Evolutionary conservation across 768 basidiomycete species (phyloP), one percentile per base, ranked within the genome.

Genomic region (Hirschioporus abietinus): DNA sequence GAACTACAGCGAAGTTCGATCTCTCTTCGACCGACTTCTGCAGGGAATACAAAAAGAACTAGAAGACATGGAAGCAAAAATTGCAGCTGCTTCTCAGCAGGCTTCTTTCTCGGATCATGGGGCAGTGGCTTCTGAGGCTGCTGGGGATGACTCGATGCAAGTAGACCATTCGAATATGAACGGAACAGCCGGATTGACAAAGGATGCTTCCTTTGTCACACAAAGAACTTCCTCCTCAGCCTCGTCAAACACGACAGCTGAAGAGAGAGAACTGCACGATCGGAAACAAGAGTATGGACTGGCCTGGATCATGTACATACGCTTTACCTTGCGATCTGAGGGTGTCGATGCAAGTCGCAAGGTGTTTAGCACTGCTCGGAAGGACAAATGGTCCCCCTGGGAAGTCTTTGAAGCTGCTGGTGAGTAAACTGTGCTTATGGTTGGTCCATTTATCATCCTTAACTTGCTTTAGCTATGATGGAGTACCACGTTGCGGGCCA

Each of bases 391-490:
- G 85, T 85, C 85, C 1, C 83, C 92, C 18, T 99, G 97, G 97
- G 91, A 96, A 72, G 91, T 94, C 0, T 96, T 89, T 71, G 96
- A 99, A 75, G 91, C 95, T 58, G 89, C 93, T 65, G 95, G 95
- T 96, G 69, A 36, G 82, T 74, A 65, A 64, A 7, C 61, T 24
- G 61, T 58, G 64, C 70, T 65, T 26, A 63, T 42, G 7, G 59
- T 66, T 58, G 35, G 60, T 66, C 17, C 7, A 12, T 58, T 52
- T 27, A 24, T 30, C 1, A 36, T 60, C 9, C 66, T 57, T 23
- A 63, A 12, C 25, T 58, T n/a, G 64, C 67, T 63, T 20, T 73
- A 95, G 97, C 97, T 0, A 75, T 96, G 71, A 92, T 96, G 87
- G 97, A 99, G 76, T 97, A 97, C 73, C 95, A 97, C 74, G 85